A percentile compares a stretch with the other conserved stretches of the same genome.
Conservation (phyloP, 768 basidiomycete genomes). For the Amanita brunnescens region DNA sequence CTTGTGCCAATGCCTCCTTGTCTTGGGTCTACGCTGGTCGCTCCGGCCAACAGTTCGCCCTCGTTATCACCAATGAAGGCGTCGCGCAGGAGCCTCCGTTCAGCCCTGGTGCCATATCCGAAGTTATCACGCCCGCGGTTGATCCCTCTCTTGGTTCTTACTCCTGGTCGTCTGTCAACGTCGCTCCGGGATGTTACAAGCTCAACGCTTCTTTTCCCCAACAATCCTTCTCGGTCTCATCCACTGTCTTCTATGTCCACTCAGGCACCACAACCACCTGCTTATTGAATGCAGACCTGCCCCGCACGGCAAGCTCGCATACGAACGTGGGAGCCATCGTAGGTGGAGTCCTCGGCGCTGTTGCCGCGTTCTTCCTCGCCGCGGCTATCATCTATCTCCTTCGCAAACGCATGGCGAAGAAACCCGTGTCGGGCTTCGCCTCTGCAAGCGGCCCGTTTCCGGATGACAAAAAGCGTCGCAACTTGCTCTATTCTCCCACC, state of each 20-base stretch:
- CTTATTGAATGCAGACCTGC: constrained; percentile 10
- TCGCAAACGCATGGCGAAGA: constrained; percentile 13
- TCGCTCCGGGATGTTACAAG: constrained; percentile 42
- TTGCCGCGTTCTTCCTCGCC: constrained; percentile 25
- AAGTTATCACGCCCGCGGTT: constrained; percentile 10
- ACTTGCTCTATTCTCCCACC: background rate
- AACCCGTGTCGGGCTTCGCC: background rate
- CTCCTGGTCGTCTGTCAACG: constrained; percentile 37
- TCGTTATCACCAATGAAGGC: constrained; percentile 27
- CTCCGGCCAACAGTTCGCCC: constrained; percentile 20
- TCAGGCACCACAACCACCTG: constrained; percentile 27
- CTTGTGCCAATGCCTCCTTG: constrained; percentile 21
- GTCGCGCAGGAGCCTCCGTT: constrained; percentile 16
- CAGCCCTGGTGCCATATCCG: background rate
- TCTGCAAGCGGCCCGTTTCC: background rate
- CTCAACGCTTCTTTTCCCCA: constrained; percentile 22
- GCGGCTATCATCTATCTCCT: constrained; percentile 26
- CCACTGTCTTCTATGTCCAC: constrained; percentile 23
- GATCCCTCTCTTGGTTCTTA: constrained; percentile 20
- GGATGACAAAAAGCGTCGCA: constrained; percentile 1
- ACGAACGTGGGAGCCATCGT: constrained; percentile 36
- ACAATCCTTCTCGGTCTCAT: constrained; percentile 9
- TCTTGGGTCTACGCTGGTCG: constrained; percentile 33
- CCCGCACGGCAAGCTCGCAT: constrained; percentile 6
- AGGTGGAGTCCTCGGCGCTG: constrained; percentile 42